Evolutionary conservation across 371 early-diverging fungal genomes (phyloP).

Genomic region (Rhizomucor miehei): DNA sequence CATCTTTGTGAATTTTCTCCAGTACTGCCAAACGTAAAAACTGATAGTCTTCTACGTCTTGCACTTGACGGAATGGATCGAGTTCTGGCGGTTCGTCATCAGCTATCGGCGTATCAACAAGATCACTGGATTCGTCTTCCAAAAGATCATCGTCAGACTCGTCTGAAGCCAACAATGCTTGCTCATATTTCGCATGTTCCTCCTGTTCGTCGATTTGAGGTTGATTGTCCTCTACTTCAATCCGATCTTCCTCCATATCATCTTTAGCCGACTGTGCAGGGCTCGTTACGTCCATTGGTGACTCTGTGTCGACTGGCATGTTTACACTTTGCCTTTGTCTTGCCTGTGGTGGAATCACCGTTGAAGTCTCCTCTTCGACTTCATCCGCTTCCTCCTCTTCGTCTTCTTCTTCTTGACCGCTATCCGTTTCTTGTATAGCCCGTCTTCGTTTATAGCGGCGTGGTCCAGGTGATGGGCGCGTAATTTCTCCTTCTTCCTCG

Average conservation of each 20-base stretch:
- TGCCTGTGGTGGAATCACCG: conserved; percentile 4
- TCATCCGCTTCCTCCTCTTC: conserved; percentile 11
- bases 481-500: neutral
- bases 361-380: neutral
- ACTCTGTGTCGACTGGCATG: conserved; percentile 4
- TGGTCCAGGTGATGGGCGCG: neutral
- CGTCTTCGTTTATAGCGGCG: too few species aligned
- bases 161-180: conserved; percentile 10
- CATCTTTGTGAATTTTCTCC: conserved; percentile 22
- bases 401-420: conserved; percentile 23
- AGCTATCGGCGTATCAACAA: neutral
- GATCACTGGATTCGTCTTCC: conserved; percentile 8
- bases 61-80: conserved; percentile 42
- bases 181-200: conserved; percentile 10
- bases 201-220: conserved; percentile 1
- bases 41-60: conserved; percentile 53
- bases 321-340: conserved; percentile 6
- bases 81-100: conserved; percentile 17
- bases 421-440: too few species aligned
- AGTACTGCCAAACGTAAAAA: conserved; percentile 52
- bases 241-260: conserved; percentile 32
- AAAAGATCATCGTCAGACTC: conserved; percentile 13
- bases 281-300: neutral
- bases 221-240: conserved; percentile 25
- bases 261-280: conserved; percentile 2